Evolutionary conservation across 352 stramenopile genomes (phyloP), one percentile per base, ranked within the genome.

Genomic region (Phytophthora pinifolia): DNA sequence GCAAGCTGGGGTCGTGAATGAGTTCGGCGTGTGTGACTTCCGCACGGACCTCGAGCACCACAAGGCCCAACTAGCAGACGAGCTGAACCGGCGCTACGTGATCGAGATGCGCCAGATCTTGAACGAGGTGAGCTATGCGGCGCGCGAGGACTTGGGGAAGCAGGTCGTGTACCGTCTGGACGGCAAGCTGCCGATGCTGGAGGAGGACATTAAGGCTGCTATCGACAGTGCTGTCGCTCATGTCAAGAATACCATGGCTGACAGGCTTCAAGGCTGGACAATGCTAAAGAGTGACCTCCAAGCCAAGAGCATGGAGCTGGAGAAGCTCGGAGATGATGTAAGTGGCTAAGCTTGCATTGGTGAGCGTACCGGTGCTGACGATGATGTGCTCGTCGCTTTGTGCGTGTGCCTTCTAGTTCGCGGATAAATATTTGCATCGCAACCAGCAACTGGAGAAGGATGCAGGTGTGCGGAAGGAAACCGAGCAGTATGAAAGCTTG

Each of bases 51-150:
- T 92, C 20, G 74, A 89, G 12, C 54, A 69, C 25, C 73, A 90
- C 65, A 92, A 92, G 39, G 37, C 59, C 1, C 76, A 88, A 25
- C 43, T 92, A 29, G 56, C 68, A 0, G 74, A 84, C 38, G 82
- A 92, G 46, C 59, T 92, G 41, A 88, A 85, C 42, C 72, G 82
- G 15, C 79, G 79, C 2, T 92, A 92, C 48, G 78, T 86, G 43
- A 71, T 90, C 18, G 82, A 92, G 51, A 84, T 92, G 48, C 77
- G 76, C 1, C 82, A 90, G 30, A 86, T 92, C 41, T 31, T 92
- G 33, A 87, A 74, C 39, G 79, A 92, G 22, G 66, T 85, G 6
- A 81, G 74, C 25, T 89, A 71, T 39, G 67, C 64, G 4, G 78
- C 76, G 18, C 75, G 79, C 14, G 76, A 90, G 47, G 74, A 89